Conservation (phyloP, 345 rosid genomes). For the Excoecaria cochinchinensis region DNA sequence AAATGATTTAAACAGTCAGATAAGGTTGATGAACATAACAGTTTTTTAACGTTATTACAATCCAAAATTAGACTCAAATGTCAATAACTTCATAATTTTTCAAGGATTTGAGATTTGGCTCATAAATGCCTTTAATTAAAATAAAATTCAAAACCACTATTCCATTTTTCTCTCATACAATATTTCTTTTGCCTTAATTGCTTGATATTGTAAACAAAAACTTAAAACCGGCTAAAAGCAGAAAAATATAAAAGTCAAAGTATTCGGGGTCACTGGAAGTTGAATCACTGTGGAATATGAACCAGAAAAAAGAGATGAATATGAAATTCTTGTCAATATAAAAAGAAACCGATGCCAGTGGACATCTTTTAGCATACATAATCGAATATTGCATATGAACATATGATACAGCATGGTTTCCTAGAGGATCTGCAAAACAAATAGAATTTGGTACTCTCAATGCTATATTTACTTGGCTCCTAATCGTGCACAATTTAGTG, state of each 20-base stretch:
- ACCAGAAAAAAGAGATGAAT: too few species aligned
- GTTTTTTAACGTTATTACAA: neutral
- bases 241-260: too few species aligned
- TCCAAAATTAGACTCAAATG: neutral
- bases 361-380: neutral
- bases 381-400: neutral
- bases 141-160: too few species aligned
- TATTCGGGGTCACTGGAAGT: too few species aligned
- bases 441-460: neutral
- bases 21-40: neutral
- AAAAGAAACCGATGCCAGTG: neutral
- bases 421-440: neutral
- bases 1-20: neutral
- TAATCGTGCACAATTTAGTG: neutral
- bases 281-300: too few species aligned
- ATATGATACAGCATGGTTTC: neutral
- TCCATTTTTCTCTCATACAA: neutral
- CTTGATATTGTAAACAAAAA: neutral
- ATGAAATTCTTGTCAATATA: neutral
- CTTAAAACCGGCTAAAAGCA: neutral
- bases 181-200: neutral
- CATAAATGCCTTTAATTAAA: too few species aligned
- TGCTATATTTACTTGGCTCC: too few species aligned
- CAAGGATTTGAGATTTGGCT: too few species aligned
- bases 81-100: neutral